These are phyloP conservation scores for Stylonectria norvegica DNA, from an alignment of 2,329 filamentous ascomycete genomes.

Conservation along the genomic window DNA sequence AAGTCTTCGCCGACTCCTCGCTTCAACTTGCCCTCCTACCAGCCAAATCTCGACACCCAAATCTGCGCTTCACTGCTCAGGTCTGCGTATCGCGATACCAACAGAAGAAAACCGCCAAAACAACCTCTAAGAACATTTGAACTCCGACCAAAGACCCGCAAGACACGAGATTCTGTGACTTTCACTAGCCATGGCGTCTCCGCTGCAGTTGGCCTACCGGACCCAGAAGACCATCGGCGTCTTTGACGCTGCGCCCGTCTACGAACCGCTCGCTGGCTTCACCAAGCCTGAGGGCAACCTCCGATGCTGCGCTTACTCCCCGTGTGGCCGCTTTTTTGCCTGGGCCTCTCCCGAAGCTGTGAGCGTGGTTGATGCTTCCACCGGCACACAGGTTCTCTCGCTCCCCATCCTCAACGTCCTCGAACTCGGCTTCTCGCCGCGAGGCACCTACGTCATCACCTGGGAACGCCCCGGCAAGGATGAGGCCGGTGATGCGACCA, in stretches of 20 bases:
- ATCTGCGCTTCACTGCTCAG: no score
- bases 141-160: slow-evolving; percentile 23
- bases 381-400: slow-evolving; percentile 68
- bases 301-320: slow-evolving; percentile 92
- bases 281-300: slow-evolving; percentile 86
- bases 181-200: slow-evolving; percentile 90
- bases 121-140: slow-evolving; percentile 24
- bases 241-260: slow-evolving; percentile 85
- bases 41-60: neutral
- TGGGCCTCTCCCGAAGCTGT: slow-evolving; percentile 90
- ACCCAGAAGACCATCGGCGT: slow-evolving; percentile 95
- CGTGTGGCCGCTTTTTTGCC: slow-evolving; percentile 92
- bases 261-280: slow-evolving; percentile 81
- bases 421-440: slow-evolving; percentile 90
- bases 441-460: slow-evolving; percentile 89
- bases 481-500: slow-evolving; percentile 85
- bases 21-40: neutral
- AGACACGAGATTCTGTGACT: slow-evolving; percentile 62
- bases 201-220: slow-evolving; percentile 94
- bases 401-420: slow-evolving; percentile 82
- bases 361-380: slow-evolving; percentile 76
- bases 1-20: neutral
- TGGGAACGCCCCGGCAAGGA: slow-evolving; percentile 95
- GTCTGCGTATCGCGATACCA: neutral
- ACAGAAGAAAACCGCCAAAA: slow-evolving; percentile 13